Percentiles rank a stretch among this genome's conserved stretches.
These are phyloP conservation scores for Quercus mongolica DNA, from an alignment of 306 rosid genomes.

Conservation along the genomic window DNA sequence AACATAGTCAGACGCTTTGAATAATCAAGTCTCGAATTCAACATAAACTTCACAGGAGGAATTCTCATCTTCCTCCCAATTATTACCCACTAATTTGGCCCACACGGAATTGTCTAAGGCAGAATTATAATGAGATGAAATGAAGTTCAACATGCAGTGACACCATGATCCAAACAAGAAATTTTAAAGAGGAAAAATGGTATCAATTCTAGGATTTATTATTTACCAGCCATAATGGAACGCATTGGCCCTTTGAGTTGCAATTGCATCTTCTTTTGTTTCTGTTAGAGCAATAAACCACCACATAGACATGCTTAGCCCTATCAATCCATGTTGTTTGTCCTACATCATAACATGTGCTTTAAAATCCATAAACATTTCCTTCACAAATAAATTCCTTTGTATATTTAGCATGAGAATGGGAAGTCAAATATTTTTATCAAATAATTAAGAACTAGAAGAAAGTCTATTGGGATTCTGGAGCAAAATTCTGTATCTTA, in stretches of 20 bases:
- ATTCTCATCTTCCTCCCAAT: background rate
- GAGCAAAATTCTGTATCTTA: too few species aligned
- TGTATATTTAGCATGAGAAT: background rate
- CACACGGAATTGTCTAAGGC: background rate
- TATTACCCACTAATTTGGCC: background rate
- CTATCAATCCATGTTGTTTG: conserved; percentile 59
- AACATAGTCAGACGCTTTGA: background rate
- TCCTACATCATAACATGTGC: conserved; percentile 31
- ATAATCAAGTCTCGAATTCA: background rate
- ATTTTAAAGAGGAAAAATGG: background rate
- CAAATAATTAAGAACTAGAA: too few species aligned
- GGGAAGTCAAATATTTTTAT: too few species aligned
- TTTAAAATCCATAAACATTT: background rate
- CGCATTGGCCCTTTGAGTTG: conserved; percentile 38
- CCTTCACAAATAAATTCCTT: background rate
- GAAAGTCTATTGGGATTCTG: too few species aligned
- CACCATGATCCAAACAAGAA: background rate
- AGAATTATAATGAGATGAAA: background rate
- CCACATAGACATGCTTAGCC: conserved; percentile 35
- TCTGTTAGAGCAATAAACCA: conserved; percentile 40
- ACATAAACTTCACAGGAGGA: background rate
- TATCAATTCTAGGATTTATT: background rate
- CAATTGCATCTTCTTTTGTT: conserved; percentile 36
- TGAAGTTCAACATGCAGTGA: background rate
- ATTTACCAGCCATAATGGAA: conserved; percentile 51